Percentiles rank a stretch among this genome's conserved stretches.
Conservation (phyloP, 2,329 filamentous ascomycete genomes). For the Verticillium albo-atrum region DNA sequence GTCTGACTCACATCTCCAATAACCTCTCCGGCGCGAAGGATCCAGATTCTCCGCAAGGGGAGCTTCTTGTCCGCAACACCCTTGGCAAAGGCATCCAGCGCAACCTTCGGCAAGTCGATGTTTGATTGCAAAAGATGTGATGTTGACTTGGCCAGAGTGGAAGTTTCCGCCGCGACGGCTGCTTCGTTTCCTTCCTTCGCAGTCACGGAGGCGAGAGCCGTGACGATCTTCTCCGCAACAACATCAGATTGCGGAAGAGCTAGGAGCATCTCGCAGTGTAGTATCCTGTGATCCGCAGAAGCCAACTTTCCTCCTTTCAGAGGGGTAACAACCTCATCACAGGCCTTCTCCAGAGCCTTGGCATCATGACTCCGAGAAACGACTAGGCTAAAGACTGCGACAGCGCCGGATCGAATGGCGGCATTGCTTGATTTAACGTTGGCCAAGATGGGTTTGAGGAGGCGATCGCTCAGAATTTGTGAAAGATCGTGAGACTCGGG, state of each 20-base stretch:
- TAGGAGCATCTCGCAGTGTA: constrained; percentile 77
- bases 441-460: constrained; percentile 83
- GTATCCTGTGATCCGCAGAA: constrained; percentile 75
- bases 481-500: constrained; percentile 73
- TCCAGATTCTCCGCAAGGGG: constrained; percentile 74
- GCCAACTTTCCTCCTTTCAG: constrained; percentile 81
- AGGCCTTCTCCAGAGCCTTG: constrained; percentile 58
- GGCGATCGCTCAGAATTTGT: constrained; percentile 61
- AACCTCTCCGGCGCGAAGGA: constrained; percentile 67
- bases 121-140: constrained; percentile 57
- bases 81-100: constrained; percentile 70
- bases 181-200: constrained; percentile 86
- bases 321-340: constrained; percentile 73
- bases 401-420: constrained; percentile 68
- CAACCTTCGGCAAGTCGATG: constrained; percentile 58
- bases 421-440: constrained; percentile 89
- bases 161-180: constrained; percentile 72
- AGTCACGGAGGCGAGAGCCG: constrained; percentile 63
- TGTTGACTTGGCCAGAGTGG: constrained; percentile 63
- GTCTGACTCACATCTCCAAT: constrained; percentile 42
- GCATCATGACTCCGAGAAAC: constrained; percentile 56
- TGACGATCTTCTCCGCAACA: constrained; percentile 62
- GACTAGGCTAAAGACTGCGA: constrained; percentile 69
- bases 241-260: constrained; percentile 55
- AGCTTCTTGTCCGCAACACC: constrained; percentile 83